phyloP scores from a whole-genome alignment of 305 asterid species.

The Andrographis paniculata region DNA sequence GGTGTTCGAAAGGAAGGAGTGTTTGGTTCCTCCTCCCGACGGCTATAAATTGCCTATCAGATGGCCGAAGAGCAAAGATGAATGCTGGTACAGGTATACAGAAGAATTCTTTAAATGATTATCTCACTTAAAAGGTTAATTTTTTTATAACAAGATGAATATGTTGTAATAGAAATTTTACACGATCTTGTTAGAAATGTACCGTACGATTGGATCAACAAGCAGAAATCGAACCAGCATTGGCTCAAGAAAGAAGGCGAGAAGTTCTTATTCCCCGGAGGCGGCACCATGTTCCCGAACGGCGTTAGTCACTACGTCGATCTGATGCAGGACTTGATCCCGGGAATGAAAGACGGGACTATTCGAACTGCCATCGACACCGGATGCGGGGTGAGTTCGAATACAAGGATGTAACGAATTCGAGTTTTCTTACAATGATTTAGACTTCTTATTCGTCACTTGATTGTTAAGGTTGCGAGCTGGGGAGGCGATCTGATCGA shows the following conservation, averaged over 20 bases:
- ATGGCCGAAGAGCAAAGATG: constrained; percentile 96
- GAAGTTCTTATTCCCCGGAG: constrained; percentile 93
- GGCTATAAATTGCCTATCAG: constrained; percentile 81
- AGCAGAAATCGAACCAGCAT: constrained; percentile 90
- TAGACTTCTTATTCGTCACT: background rate
- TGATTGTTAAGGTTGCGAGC: constrained; percentile 67
- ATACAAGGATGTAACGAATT: too few species aligned
- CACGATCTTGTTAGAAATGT: constrained; percentile 56
- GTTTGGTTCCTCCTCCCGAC: constrained; percentile 92
- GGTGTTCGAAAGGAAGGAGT: constrained; percentile 72
- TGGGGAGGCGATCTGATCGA: constrained; percentile 99
- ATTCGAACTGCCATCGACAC: constrained; percentile 89
- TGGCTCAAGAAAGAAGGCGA: constrained; percentile 97
- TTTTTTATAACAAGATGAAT: background rate
- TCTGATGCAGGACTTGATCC: constrained; percentile 77
- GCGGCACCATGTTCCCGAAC: constrained; percentile 97
- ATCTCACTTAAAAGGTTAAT: background rate
- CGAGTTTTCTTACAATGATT: constrained; percentile 1
- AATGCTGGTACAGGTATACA: constrained; percentile 97
- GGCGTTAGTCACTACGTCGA: constrained; percentile 83
- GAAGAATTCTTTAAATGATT: background rate
- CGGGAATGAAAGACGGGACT: constrained; percentile 85
- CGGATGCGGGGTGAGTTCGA: constrained; percentile 90
- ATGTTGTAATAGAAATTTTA: background rate
- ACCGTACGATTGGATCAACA: constrained; percentile 96